These are phyloP conservation scores for Polytrichum commune DNA, from an alignment of 225 moss, liverwort and hornwort species.

Conservation along the genomic window DNA sequence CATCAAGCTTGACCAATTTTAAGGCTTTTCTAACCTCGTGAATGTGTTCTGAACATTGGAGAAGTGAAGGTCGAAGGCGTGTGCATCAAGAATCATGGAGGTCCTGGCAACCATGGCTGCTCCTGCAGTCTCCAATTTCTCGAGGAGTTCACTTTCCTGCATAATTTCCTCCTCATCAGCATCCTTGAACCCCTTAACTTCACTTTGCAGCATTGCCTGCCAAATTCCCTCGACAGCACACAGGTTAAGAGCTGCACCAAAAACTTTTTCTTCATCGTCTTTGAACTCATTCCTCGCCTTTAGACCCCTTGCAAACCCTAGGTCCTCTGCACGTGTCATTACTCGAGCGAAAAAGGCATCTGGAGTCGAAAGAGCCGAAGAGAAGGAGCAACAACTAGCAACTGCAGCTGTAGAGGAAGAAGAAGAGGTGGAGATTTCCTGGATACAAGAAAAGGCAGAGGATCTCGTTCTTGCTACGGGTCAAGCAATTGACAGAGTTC, in stretches of 20 bases:
- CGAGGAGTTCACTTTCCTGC: constrained; percentile 20
- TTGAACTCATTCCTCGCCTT: constrained; percentile 1
- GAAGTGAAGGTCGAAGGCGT: no score
- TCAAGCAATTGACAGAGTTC: constrained; percentile 64
- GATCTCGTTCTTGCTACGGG: constrained; percentile 60
- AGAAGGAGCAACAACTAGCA: constrained; percentile 15
- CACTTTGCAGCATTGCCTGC: constrained; percentile 6
- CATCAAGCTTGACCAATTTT: no score
- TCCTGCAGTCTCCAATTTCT: constrained; percentile 3
- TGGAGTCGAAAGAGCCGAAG: constrained; percentile 29
- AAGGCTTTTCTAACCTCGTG: no score
- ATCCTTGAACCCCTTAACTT: constrained; percentile 8
- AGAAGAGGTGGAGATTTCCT: constrained; percentile 86
- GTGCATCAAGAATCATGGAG: constrained; percentile 4
- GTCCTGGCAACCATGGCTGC: constrained; percentile 36
- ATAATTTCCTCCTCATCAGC: constrained; percentile 5
- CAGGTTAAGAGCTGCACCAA: no score
- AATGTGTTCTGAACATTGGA: no score
- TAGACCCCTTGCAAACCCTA: not conserved
- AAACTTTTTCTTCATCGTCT: no score
- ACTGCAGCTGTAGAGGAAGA: constrained; percentile 15
- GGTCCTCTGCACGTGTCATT: constrained; percentile 4
- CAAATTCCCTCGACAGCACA: not conserved
- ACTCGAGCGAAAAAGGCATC: constrained; percentile 42
- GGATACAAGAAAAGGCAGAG: constrained; percentile 93